phyloP scores from a whole-genome alignment of 108 stramenopile genomes.

The Cyclotella atomus region DNA sequence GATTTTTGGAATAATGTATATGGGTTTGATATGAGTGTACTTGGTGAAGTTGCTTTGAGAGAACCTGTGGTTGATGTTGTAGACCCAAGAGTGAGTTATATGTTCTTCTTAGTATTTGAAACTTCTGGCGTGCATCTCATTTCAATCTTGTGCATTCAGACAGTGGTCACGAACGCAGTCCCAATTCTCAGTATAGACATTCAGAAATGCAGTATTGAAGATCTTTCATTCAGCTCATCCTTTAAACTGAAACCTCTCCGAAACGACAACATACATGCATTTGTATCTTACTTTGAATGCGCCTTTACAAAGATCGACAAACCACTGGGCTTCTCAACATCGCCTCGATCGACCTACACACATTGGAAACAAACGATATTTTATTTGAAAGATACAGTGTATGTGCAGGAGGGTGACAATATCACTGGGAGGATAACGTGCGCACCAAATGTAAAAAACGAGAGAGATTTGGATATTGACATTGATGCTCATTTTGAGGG shows the following conservation, averaged over 20 bases:
- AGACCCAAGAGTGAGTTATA: constrained; percentile 16
- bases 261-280: constrained; percentile 90
- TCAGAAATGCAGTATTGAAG: constrained; percentile 87
- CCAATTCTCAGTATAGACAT: constrained; percentile 93
- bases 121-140: background rate
- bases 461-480: constrained; percentile 79
- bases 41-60: constrained; percentile 87
- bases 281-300: constrained; percentile 96
- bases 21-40: constrained; percentile 95
- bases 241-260: constrained; percentile 77
- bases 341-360: constrained; percentile 92
- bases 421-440: constrained; percentile 67
- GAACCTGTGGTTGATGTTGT: constrained; percentile 95
- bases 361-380: constrained; percentile 99
- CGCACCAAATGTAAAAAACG: constrained; percentile 71
- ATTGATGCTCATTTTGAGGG: constrained; percentile 65
- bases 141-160: constrained; percentile 7
- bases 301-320: constrained; percentile 93
- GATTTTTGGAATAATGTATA: constrained; percentile 96
- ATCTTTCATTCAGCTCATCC: constrained; percentile 76
- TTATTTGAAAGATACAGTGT: constrained; percentile 66
- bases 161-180: constrained; percentile 77
- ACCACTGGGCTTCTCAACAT: constrained; percentile 95
- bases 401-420: constrained; percentile 70
- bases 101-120: background rate